Evolutionary conservation across 1,284 basidiomycete genomes (phyloP).

Genomic region (Rhizoctonia solani): DNA sequence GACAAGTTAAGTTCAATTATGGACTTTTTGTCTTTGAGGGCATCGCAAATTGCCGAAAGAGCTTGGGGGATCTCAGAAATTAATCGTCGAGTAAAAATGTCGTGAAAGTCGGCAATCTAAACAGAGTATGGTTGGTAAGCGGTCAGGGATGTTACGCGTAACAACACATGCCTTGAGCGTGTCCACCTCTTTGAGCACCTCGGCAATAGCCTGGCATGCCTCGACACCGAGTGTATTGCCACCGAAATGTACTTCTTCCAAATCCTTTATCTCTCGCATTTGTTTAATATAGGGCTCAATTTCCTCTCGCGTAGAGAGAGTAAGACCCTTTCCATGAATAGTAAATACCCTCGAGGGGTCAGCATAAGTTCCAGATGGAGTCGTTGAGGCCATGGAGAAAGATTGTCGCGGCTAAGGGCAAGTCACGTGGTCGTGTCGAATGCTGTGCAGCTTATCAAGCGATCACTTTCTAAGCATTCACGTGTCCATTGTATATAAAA

Average conservation of each 20-base stretch:
- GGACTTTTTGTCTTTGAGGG: slow-evolving; percentile 77
- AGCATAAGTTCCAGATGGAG: slow-evolving; percentile 25
- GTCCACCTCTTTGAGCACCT: slow-evolving; percentile 73
- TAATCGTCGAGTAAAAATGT: slow-evolving; percentile 96
- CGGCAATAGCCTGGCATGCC: slow-evolving; percentile 84
- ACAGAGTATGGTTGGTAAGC: slow-evolving; percentile 16
- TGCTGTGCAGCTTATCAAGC: neutral
- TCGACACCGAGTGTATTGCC: slow-evolving; percentile 97
- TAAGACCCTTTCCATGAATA: slow-evolving; percentile 75
- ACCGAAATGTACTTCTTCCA: slow-evolving; percentile 91
- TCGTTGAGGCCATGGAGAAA: slow-evolving; percentile 34
- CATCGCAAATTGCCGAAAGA: slow-evolving; percentile 85
- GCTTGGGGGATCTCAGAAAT: slow-evolving; percentile 95
- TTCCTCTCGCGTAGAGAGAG: slow-evolving; percentile 79
- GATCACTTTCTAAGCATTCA: neutral
- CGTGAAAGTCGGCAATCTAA: slow-evolving; percentile 92
- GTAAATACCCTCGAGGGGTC: slow-evolving; percentile 53
- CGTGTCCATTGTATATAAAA: slow-evolving; percentile 27
- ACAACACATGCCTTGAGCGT: slow-evolving; percentile 65
- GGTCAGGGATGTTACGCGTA: slow-evolving; percentile 30
- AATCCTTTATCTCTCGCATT: slow-evolving; percentile 61
- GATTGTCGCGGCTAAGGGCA: slow-evolving; percentile 31
- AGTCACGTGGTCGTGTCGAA: slow-evolving; percentile 11
- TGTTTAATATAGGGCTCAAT: slow-evolving; percentile 77
- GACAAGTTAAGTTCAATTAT: slow-evolving; percentile 89